phyloP scores from a whole-genome alignment of 345 rosid genomes.

The Pistacia integerrima region DNA sequence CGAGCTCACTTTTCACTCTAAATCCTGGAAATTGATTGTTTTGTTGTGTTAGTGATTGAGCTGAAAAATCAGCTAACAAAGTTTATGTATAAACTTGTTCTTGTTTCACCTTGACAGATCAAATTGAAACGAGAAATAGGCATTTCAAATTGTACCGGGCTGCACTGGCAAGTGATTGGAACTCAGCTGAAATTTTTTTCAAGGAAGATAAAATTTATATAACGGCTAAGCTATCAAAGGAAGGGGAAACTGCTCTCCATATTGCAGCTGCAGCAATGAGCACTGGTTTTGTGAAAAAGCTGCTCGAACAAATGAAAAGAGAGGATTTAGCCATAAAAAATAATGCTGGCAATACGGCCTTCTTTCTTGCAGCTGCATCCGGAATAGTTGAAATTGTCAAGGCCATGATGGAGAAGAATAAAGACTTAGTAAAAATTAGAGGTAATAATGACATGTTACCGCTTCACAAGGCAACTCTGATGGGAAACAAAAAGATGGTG shows the following conservation, averaged over 20 bases:
- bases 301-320: neutral
- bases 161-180: constrained; percentile 17
- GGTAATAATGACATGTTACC: neutral
- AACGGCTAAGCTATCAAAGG: neutral
- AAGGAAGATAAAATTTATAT: neutral
- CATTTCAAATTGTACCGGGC: neutral
- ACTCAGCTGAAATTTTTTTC: neutral
- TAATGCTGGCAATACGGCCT: constrained; percentile 1
- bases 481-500: neutral
- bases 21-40: too few relatives aligned
- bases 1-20: too few relatives aligned
- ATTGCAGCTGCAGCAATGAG: constrained; percentile 12
- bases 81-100: neutral
- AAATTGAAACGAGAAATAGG: neutral
- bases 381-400: constrained; percentile 10
- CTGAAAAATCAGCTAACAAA: neutral
- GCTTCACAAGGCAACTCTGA: constrained; percentile 12
- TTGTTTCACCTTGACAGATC: neutral
- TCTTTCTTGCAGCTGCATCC: constrained; percentile 8
- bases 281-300: neutral
- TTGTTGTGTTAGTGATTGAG: too few relatives aligned
- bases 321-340: neutral
- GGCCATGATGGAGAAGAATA: neutral
- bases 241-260: constrained; percentile 24
- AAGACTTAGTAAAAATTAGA: neutral